Evolutionary conservation across 140 eudicot species (phyloP), one percentile per base, ranked within the genome.

Genomic region (Bidens hawaiensis): DNA sequence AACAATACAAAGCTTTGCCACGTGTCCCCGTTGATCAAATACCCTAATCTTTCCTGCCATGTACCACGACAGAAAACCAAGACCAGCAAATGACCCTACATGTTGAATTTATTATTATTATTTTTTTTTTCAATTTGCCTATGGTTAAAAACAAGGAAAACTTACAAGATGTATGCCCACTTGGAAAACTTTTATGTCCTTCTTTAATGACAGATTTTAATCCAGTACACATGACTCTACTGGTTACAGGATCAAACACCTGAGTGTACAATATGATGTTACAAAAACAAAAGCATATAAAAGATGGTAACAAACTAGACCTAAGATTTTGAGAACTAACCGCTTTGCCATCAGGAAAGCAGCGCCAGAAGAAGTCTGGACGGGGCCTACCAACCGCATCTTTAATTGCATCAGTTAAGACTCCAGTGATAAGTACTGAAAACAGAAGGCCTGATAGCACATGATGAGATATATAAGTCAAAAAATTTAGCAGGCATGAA

Each of bases 161-260:
- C 96, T 75, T 77, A 91, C 98, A 90, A 52, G 97, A 90, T 48
- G 94, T 84, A 82, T 93, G 99, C n/a, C 96, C 96, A 58, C 99
- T 93, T 14, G 99, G 96, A 51, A 93, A 93, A 65, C 96, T 88
- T 72, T 93, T 93, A 70, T 88, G 90, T 38, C 99, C 99, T 81
- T 88, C 97, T 81, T 79, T 86, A 60, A 89, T 86, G 59, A 80
- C 85, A 51, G 86, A 78, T 64, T 81, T 79, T 21, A 65, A 38
- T 46, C 96, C 94, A 27, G 96, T 85, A 72, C 96, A 89, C 75
- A 76, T 82, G 64, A 85, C 97, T 65, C 76, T 59, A 53, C 82
- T 69, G 25, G 88, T 85, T 56, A 77, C 81, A 24, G 79, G 78
- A 73, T 89, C 91, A 77, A 77, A 89, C 18, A 79, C 74, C 97